Evolutionary conservation across 257 asterid species (phyloP).

Genomic region (Solanum boliviense): DNA sequence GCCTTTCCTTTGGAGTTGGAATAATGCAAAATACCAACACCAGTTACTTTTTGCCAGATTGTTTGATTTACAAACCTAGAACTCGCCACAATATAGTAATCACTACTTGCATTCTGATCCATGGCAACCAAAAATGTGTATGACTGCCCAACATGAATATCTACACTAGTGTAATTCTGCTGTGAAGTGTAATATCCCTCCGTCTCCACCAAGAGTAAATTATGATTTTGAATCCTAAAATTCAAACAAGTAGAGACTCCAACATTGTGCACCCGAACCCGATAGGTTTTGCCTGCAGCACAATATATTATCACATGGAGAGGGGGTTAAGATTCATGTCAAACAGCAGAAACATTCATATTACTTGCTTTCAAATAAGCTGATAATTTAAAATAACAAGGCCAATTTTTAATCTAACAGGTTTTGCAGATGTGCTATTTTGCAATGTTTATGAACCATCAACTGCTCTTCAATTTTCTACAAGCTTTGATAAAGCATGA

Average conservation of each 20-base stretch:
- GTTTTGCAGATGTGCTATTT: neutral
- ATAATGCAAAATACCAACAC: conserved; percentile 82
- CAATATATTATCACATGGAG: neutral
- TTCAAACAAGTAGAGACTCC: conserved; percentile 83
- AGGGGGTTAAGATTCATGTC: neutral
- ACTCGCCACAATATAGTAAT: conserved; percentile 89
- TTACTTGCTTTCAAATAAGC: neutral
- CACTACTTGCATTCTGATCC: conserved; percentile 98
- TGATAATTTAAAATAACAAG: neutral
- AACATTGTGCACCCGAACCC: conserved; percentile 79
- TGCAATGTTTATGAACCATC: neutral
- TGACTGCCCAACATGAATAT: conserved; percentile 92
- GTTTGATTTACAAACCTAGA: conserved; percentile 85
- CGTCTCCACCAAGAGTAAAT: conserved; percentile 79
- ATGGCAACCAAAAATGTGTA: conserved; percentile 64
- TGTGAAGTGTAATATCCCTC: conserved; percentile 86
- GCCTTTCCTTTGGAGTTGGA: conserved; percentile 69
- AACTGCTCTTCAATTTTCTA: neutral
- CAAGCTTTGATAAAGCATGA: neutral
- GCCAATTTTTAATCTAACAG: neutral
- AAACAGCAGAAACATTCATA: neutral
- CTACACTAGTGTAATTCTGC: conserved; percentile 67
- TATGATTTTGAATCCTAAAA: conserved; percentile 80
- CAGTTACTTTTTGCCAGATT: conserved; percentile 82
- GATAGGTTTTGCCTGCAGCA: conserved; percentile 73